Percentiles rank a stretch among this genome's conserved stretches.
These are phyloP conservation scores for Podospora pseudopauciseta DNA, from an alignment of 495 filamentous ascomycete genomes.

Conservation along the genomic window DNA sequence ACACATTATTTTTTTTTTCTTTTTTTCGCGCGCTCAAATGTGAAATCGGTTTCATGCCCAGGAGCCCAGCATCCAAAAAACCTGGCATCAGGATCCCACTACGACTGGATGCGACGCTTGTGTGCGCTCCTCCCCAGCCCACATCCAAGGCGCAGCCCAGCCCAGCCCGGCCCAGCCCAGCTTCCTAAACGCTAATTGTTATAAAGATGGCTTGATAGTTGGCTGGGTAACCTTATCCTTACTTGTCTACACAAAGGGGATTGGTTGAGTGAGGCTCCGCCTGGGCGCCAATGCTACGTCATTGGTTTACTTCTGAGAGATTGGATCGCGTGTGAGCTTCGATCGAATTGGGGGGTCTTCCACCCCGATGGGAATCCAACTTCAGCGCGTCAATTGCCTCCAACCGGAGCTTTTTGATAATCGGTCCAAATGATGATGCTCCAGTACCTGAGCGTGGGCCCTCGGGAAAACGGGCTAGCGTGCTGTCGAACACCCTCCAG, in stretches of 20 bases:
- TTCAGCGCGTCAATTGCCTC: not conserved
- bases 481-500: too few species aligned
- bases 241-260: not conserved
- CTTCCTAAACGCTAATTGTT: conserved; percentile 7
- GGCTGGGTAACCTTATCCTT: conserved; percentile 39
- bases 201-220: conserved; percentile 32
- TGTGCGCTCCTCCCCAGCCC: not conserved
- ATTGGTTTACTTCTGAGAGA: not conserved
- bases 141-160: not conserved
- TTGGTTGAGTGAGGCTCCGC: not conserved
- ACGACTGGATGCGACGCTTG: conserved; percentile 11
- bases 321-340: not conserved
- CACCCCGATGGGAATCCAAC: not conserved
- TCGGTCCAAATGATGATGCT: too few species aligned
- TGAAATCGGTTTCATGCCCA: too few species aligned
- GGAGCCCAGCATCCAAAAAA: not conserved
- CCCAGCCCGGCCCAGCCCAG: not conserved
- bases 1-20: not conserved
- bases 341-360: not conserved
- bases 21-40: not conserved
- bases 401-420: too few species aligned
- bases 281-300: not conserved
- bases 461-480: too few species aligned
- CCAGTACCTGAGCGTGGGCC: too few species aligned
- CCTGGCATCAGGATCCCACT: not conserved